These are phyloP conservation scores for Termitomyces sp. DNA, from an alignment of 768 basidiomycete genomes.

Conservation along the genomic window DNA sequence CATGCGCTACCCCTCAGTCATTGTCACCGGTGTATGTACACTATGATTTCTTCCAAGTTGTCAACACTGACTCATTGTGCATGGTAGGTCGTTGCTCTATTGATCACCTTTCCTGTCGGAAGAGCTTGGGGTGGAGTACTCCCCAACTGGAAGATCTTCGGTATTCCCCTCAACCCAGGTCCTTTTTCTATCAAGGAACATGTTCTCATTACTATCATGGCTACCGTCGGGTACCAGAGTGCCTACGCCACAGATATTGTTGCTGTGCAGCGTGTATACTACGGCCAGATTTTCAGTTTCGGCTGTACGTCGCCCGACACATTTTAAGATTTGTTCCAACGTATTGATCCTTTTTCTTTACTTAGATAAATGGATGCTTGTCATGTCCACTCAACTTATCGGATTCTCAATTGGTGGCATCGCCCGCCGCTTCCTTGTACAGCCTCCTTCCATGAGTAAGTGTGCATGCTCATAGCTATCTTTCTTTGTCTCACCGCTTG, in stretches of 20 bases:
- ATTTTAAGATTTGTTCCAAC: not conserved
- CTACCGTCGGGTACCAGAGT: conserved; percentile 34
- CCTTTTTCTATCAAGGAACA: conserved; percentile 76
- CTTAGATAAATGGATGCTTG: conserved; percentile 73
- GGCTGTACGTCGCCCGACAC: conserved; percentile 33
- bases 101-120: conserved; percentile 64
- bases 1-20: conserved; percentile 70
- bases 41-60: not conserved
- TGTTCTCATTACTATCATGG: conserved; percentile 55
- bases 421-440: conserved; percentile 70
- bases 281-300: conserved; percentile 59
- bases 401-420: conserved; percentile 79
- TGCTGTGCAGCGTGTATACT: conserved; percentile 73
- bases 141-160: conserved; percentile 49
- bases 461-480: not conserved
- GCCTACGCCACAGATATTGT: conserved; percentile 77
- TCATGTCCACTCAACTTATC: conserved; percentile 72
- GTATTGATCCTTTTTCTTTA: not conserved
- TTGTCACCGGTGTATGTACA: conserved; percentile 40
- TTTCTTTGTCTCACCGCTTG: not conserved
- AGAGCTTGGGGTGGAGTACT: conserved; percentile 51
- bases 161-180: conserved; percentile 55
- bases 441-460: conserved; percentile 67
- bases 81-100: conserved; percentile 56
- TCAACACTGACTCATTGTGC: not conserved